Conservation (phyloP, 208 protist species). For the Crithidia thermophila region DNA sequence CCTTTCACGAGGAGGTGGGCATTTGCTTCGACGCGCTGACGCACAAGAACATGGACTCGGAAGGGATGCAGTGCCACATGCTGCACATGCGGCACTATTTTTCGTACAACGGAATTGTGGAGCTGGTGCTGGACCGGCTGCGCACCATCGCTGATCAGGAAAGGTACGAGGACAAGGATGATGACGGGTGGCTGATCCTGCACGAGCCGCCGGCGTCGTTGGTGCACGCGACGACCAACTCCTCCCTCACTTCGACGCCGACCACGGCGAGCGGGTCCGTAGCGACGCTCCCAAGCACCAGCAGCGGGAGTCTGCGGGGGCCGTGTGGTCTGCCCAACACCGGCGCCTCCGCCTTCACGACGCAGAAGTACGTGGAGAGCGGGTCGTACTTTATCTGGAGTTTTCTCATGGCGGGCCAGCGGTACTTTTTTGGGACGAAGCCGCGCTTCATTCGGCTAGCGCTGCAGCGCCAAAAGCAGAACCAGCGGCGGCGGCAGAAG, state of each 20-base stretch:
- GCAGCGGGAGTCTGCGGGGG: no score
- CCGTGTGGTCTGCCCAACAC: background rate
- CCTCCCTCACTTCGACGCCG: background rate
- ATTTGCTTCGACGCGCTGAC: background rate
- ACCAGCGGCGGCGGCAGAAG: slow-evolving; percentile 23
- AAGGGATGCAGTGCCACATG: slow-evolving; percentile 14
- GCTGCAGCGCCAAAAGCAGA: slow-evolving; percentile 21
- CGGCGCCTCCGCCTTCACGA: slow-evolving; percentile 3
- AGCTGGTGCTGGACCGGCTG: slow-evolving; percentile 25
- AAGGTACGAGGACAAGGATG: slow-evolving; percentile 36
- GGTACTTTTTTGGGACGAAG: slow-evolving; percentile 50
- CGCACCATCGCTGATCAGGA: slow-evolving; percentile 5
- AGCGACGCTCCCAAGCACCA: background rate
- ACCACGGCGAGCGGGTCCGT: background rate
- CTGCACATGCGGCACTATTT: slow-evolving; percentile 20
- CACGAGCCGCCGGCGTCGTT: background rate
- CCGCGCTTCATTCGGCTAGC: slow-evolving; percentile 41
- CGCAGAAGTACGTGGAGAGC: slow-evolving; percentile 22
- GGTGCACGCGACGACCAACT: background rate
- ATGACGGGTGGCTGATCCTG: slow-evolving; percentile 42
- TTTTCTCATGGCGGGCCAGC: slow-evolving; percentile 33
- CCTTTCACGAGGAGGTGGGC: slow-evolving; percentile 9
- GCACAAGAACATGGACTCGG: slow-evolving; percentile 27
- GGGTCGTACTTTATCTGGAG: slow-evolving; percentile 63
- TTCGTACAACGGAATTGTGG: slow-evolving; percentile 24